Evolutionary conservation across 805 yeast genomes (phyloP), one percentile per base, ranked within the genome.

Genomic region (Wickerhamiella dianesei): DNA sequence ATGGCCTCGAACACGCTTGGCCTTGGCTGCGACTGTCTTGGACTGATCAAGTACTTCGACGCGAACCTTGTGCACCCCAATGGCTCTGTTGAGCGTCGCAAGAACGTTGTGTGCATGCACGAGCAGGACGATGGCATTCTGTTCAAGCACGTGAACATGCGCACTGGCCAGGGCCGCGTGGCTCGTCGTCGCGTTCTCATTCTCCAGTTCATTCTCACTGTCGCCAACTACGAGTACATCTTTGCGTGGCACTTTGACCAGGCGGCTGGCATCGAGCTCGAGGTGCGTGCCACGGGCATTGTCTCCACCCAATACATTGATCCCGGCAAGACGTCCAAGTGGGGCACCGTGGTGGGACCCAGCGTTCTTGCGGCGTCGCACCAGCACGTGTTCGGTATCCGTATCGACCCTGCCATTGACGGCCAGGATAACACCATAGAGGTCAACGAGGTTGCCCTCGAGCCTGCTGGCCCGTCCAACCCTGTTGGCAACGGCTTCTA

Each of bases 271-370:
- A 76, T 82, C 56, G 80, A 77, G 54, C 78, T 82, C 49, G 86
- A 83, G 64, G 80, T 80, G 50, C 76, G 89, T 65, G 92, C 92
- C 48, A 82, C 92, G 47, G 94, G 94, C 71, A 81, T 82, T 58
- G 71, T 82, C 55, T 82, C 89, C 19, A 82, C 94, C 46, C 81
- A 79, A 81, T 88, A 89, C 60, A 77, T 81, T 52, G 88, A 82
- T 52, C 79, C 77, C 53, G 76, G 73, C 59, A 73, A 72, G 51
- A 82, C 79, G 43, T 54, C 79, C 72, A 82, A 82, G 50, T 69
- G 67, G 62, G 88, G 87, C 57, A 82, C 88, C 21, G 74, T 74
- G 49, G 80, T 82, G 49, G 86, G 85, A 29, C 88, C 87, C 52
- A 77, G 80, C 59, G 87, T 79, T 48, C 73, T 80, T 73, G 94